Evolutionary conservation across 306 rosid genomes (phyloP), one percentile per base, ranked within the genome.

Genomic region (Cyamopsis tetragonoloba): DNA sequence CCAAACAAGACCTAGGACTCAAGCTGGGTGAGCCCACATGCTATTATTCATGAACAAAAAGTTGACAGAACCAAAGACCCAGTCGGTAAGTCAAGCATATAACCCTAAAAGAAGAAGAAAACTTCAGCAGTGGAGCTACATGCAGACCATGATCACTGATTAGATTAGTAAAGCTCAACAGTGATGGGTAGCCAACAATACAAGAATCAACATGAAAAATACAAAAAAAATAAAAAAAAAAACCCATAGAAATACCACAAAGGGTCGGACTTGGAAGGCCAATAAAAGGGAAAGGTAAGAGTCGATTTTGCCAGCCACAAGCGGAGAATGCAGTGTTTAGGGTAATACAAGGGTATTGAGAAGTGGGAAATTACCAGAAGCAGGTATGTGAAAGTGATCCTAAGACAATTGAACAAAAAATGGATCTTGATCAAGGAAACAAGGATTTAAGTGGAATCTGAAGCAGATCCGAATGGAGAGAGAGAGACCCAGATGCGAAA

Each of bases 401-500:
- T 28, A 43, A 32, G 31, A 35, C 53, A 80, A 73, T 49, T 75
- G 77, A 72, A 76, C n/a, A 76, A 81, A 86, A 70, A 26, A 61
- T 49, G 73, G 96, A 89, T 89, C 89, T 84, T 70, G 69, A 76
- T 19, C 48, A 72, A 62, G 69, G 15, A 81, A 77, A 27, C 59
- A 46, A 7, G 63, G 79, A 32, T 46, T 68, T 18, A 46, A 27
- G 74, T n/a, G 54, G 68, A 81, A 85, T 58, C 78, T 75, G 75
- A 77, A 70, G 78, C 83, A 84, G 96, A 89, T 92, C 92, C 70
- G 65, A 49, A 69, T 47, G 0, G 72, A 56, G 68, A 78, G 67
- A 78, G 23, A 76, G 71, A 76, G 68, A 78, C 82, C 83, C 77
- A 81, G 83, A 71, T 72, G 85, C 74, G 34, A 77, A 83, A 70